Conservation (phyloP, 768 basidiomycete genomes). For the Tulasnella sp. region DNA sequence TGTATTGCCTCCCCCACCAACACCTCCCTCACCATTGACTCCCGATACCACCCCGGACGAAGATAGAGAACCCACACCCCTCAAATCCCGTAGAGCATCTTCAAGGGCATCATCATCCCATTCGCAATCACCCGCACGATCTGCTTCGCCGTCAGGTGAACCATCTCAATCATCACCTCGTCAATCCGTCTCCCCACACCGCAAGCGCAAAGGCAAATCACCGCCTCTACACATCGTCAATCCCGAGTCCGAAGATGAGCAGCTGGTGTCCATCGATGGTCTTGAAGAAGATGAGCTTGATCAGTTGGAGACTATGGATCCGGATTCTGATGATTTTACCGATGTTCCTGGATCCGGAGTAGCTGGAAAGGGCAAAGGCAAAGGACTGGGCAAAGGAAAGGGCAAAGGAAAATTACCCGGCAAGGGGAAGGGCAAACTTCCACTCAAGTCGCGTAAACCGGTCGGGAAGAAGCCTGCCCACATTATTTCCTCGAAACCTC, state of each 20-base stretch:
- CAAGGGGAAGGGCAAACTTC: neutral
- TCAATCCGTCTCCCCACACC: neutral
- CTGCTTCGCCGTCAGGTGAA: neutral
- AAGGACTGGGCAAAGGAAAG: constrained; percentile 7
- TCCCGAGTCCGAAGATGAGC: constrained; percentile 9
- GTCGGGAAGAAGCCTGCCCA: neutral
- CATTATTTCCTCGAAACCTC: neutral
- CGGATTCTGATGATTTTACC: constrained; percentile 1
- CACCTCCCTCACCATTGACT: constrained; percentile 27
- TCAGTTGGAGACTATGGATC: neutral
- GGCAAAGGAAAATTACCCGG: neutral
- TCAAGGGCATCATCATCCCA: neutral
- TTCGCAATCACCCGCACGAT: neutral
- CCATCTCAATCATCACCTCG: neutral
- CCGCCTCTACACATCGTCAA: no score
- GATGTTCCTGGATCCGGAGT: neutral
- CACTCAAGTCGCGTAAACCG: neutral
- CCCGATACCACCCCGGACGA: constrained; percentile 17
- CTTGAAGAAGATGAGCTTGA: constrained; percentile 12
- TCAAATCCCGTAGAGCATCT: neutral
- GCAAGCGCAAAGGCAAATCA: neutral
- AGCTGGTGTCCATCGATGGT: constrained; percentile 13
- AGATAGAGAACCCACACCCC: constrained; percentile 12
- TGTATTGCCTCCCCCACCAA: constrained; percentile 77
- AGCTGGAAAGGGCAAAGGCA: constrained; percentile 13